Evolutionary conservation across 805 yeast genomes (phyloP).

Genomic region (Millerozyma miso): DNA sequence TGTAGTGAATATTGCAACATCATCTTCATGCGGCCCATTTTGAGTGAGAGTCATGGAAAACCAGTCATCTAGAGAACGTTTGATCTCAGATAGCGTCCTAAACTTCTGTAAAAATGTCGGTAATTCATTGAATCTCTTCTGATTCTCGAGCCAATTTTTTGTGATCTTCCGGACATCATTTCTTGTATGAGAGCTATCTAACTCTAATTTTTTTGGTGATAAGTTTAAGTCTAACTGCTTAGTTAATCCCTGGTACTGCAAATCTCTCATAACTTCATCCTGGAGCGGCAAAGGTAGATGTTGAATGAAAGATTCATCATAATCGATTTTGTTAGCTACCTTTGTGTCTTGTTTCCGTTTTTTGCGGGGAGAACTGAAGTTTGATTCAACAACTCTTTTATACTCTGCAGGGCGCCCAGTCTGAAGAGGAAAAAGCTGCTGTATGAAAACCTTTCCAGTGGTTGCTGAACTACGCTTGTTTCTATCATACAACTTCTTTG

Average conservation of each 20-base stretch:
- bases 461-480: slow-evolving; percentile 2
- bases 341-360: slow-evolving; percentile 1
- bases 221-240: slow-evolving; percentile 22
- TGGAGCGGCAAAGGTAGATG: slow-evolving; percentile 37
- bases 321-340: slow-evolving; percentile 10
- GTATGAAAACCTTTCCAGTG: slow-evolving; percentile 25
- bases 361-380: slow-evolving; percentile 16
- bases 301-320: slow-evolving; percentile 32
- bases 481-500: background rate
- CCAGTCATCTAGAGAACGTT: slow-evolving; percentile 22
- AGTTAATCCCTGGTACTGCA: slow-evolving; percentile 25
- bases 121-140: background rate
- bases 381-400: slow-evolving; percentile 30
- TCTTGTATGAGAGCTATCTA: too few relatives aligned
- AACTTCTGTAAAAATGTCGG: slow-evolving; percentile 14
- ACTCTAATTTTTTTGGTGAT: slow-evolving; percentile 22
- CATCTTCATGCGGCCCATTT: slow-evolving; percentile 34
- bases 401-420: slow-evolving; percentile 24
- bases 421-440: slow-evolving; percentile 35
- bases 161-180: too few relatives aligned
- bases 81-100: slow-evolving; percentile 11
- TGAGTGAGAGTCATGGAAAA: slow-evolving; percentile 21
- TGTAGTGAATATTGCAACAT: slow-evolving; percentile 17
- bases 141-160: background rate
- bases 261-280: slow-evolving; percentile 32